Conservation (phyloP, 768 basidiomycete genomes). For the Bullera alba region DNA sequence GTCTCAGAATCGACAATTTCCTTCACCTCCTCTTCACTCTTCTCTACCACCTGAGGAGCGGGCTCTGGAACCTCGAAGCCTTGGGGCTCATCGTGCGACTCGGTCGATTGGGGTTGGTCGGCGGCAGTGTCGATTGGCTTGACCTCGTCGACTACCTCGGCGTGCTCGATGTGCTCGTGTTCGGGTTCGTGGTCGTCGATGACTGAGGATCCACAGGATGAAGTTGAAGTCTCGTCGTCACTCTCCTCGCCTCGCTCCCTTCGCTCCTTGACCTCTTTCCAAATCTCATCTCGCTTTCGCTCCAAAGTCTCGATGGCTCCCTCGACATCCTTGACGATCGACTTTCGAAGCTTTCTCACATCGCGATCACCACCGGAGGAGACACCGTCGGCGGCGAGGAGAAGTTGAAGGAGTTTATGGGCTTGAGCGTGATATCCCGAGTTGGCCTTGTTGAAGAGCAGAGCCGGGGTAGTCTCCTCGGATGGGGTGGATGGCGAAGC, state of each 20-base stretch:
- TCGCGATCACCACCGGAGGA: slow-evolving; percentile 58
- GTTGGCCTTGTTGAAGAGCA: slow-evolving; percentile 61
- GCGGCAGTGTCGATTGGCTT: slow-evolving; percentile 1
- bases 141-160: slow-evolving; percentile 10
- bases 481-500: slow-evolving; percentile 12
- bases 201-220: slow-evolving; percentile 7
- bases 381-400: slow-evolving; percentile 63
- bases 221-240: slow-evolving; percentile 11
- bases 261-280: slow-evolving; percentile 22
- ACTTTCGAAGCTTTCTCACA: slow-evolving; percentile 54
- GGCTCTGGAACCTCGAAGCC: no score
- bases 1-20: neutral
- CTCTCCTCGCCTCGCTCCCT: slow-evolving; percentile 25
- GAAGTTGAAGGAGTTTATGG: slow-evolving; percentile 58
- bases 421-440: slow-evolving; percentile 58
- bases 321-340: slow-evolving; percentile 58
- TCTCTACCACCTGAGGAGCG: neutral
- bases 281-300: slow-evolving; percentile 24
- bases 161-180: slow-evolving; percentile 10
- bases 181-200: slow-evolving; percentile 13
- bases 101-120: neutral
- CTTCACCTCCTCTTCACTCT: neutral
- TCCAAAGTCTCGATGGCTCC: slow-evolving; percentile 52
- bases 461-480: slow-evolving; percentile 22
- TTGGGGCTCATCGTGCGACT: neutral